Evolutionary conservation across 75 land plant species (phyloP).

Genomic region (Sequoia sempervirens): DNA sequence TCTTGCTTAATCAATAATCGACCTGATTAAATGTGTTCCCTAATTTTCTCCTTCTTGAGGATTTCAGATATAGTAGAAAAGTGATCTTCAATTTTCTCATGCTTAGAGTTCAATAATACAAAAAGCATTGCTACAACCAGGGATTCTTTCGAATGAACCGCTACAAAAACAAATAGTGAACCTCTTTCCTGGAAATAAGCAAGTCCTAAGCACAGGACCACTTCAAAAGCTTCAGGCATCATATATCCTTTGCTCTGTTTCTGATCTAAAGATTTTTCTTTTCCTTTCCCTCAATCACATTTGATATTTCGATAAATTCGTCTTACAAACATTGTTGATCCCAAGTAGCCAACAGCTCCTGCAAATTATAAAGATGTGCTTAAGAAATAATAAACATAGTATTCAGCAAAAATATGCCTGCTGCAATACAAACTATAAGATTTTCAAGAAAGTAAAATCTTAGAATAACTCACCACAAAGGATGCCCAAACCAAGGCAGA

Average conservation of each 20-base stretch:
- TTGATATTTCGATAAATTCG: conserved; percentile 76
- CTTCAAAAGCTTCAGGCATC: neutral
- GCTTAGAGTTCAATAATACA: conserved; percentile 4
- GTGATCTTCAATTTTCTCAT: neutral
- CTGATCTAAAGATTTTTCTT: neutral
- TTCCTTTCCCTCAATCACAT: conserved; percentile 38
- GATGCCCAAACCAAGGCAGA: conserved; percentile 85
- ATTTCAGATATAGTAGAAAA: neutral
- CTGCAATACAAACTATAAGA: neutral
- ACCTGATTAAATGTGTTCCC: neutral
- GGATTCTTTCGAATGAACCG: neutral
- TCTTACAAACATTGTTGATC: conserved; percentile 63
- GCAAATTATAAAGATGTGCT: conserved; percentile 5
- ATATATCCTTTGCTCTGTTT: neutral
- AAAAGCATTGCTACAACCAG: neutral
- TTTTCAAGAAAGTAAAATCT: conserved; percentile 1
- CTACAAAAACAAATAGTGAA: conserved; percentile 1
- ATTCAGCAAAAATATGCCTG: neutral
- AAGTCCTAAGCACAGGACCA: neutral
- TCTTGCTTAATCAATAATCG: conserved; percentile 4
- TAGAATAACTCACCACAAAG: conserved; percentile 74
- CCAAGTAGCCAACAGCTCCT: conserved; percentile 77
- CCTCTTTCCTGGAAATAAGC: conserved; percentile 6
- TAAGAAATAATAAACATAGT: neutral
- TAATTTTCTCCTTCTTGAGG: neutral